Base-by-base conservation (phyloP, 2,329 filamentous ascomycete species). In the Akanthomyces uredinophilus region DNA sequence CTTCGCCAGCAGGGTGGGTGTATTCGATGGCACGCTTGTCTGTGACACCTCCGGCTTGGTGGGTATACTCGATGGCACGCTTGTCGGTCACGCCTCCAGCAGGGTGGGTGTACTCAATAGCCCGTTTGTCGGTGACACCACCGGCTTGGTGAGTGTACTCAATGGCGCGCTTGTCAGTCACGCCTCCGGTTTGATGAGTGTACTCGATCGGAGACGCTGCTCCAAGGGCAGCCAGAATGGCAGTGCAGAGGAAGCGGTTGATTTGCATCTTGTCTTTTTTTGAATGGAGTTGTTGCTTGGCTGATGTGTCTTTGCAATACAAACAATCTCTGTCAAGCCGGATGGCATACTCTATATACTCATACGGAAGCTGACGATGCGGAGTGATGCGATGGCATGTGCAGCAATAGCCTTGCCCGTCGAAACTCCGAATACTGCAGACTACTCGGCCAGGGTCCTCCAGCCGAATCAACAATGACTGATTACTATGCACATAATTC, bases 191-290 rank as follows among this genome's bases (percentile, higher is more conserved):
- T 14, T 20, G 35, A 3, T 60, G 47, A 4, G 16, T 20, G 24
- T 46, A 35, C 27, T 46, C 41, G n/a, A 58, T 49, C 13, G 55
- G 55, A 24, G 55, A 49, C 16, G 55, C 44, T 6, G 44, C 32
- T 14, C 29, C 55, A 5, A 58, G 29, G 8, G 55, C 49, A 29
- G 44, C 55, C 55, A 58, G 35, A 13, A 58, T 58, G 55, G 55
- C 44, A 20, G 55, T 29, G 55, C 20, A 24, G 32, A 58, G 29
- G 16, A 58, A 20, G 13, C 16, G 29, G 29, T 47, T 58, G 43
- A 58, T 6, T n/a, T 58, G 55, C 55, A 58, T 56, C 27, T 46
- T 46, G n/a, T n/a, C 46, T 24, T 32, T 10, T 10, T 18, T 8
- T 5, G 41, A 10, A 39, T 13, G 43, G 16, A 27, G 22, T 10